Evolutionary conservation across 2,329 filamentous ascomycete genomes (phyloP).

Genomic region (Xylariaceae sp.): DNA sequence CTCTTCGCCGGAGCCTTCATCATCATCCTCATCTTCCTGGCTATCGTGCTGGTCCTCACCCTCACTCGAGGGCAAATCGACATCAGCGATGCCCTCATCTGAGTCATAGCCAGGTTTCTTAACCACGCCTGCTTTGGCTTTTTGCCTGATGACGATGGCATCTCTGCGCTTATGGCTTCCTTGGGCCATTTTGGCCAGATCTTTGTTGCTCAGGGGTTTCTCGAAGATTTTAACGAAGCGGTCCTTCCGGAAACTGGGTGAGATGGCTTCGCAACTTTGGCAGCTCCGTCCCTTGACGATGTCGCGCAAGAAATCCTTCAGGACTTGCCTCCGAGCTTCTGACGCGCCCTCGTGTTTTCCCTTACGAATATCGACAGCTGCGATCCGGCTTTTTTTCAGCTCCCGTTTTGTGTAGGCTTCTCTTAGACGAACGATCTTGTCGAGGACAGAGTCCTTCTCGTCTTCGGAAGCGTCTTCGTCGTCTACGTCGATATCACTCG

Average conservation of each 20-base stretch:
- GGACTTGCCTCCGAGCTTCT: slow-evolving; percentile 66
- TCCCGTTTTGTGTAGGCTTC: slow-evolving; percentile 66
- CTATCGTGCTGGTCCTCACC: slow-evolving; percentile 38
- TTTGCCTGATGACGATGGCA: slow-evolving; percentile 54
- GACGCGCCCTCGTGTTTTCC: slow-evolving; percentile 79
- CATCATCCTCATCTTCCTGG: slow-evolving; percentile 17
- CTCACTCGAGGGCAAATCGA: slow-evolving; percentile 46
- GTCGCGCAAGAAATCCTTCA: slow-evolving; percentile 75
- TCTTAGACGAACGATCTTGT: slow-evolving; percentile 47
- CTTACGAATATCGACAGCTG: slow-evolving; percentile 45
- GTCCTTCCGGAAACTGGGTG: slow-evolving; percentile 82
- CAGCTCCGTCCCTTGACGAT: slow-evolving; percentile 68
- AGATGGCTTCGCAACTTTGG: slow-evolving; percentile 60
- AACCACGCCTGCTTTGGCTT: slow-evolving; percentile 25
- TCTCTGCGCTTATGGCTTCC: slow-evolving; percentile 61
- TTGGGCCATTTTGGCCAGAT: slow-evolving; percentile 71
- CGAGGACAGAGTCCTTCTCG: slow-evolving; percentile 51
- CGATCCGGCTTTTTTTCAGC: slow-evolving; percentile 55
- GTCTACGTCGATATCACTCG: slow-evolving; percentile 36
- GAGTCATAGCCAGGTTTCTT: slow-evolving; percentile 40
- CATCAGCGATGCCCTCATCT: slow-evolving; percentile 67
- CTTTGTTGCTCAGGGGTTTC: slow-evolving; percentile 67
- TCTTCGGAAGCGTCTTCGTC: slow-evolving; percentile 50
- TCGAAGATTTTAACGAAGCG: slow-evolving; percentile 91
- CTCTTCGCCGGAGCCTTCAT: slow-evolving; percentile 41